These are phyloP conservation scores for Cutaneotrichosporon cutaneum DNA, from an alignment of 1,284 basidiomycete genomes.

Conservation along the genomic window DNA sequence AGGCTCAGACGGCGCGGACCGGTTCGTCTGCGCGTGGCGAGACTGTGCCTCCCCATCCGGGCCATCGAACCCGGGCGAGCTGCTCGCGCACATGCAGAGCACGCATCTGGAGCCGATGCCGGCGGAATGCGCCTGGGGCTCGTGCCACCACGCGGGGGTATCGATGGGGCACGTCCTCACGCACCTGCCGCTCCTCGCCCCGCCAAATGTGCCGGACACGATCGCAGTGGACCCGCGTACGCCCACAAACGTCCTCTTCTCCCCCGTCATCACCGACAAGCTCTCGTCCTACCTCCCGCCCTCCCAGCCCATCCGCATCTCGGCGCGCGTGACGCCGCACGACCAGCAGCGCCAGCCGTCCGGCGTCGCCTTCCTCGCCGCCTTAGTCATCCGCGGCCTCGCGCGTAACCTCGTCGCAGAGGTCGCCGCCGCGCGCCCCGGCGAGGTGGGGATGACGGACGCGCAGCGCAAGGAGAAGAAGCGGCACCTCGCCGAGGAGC, in stretches of 20 bases:
- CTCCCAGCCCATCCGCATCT: conserved; percentile 28
- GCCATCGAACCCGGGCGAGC: conserved; percentile 27
- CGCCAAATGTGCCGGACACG: conserved; percentile 22
- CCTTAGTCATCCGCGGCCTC: conserved; percentile 48
- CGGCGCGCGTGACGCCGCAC: conserved; percentile 29
- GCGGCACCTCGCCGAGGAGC: conserved; percentile 41
- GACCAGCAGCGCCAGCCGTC: conserved; percentile 36
- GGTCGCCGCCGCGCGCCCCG: conserved; percentile 28
- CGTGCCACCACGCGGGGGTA: conserved; percentile 35
- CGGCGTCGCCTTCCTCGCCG: conserved; percentile 44
- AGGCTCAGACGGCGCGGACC: conserved; percentile 38
- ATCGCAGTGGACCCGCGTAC: conserved; percentile 22
- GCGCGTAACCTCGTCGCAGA: conserved; percentile 40
- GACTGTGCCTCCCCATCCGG: conserved; percentile 28
- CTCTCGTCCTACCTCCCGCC: conserved; percentile 33
- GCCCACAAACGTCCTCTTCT: conserved; percentile 15
- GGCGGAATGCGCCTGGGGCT: conserved; percentile 38
- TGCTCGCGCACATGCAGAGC: conserved; percentile 36
- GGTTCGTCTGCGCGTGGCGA: conserved; percentile 42
- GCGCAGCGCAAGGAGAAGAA: conserved; percentile 35
- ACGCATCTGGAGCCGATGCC: conserved; percentile 29
- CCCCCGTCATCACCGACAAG: conserved; percentile 27
- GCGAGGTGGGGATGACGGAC: conserved; percentile 20
- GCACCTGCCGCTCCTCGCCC: conserved; percentile 34
- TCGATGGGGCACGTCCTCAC: conserved; percentile 44